phyloP scores from a whole-genome alignment of 768 basidiomycete species.

The Termitomyces sp. region DNA sequence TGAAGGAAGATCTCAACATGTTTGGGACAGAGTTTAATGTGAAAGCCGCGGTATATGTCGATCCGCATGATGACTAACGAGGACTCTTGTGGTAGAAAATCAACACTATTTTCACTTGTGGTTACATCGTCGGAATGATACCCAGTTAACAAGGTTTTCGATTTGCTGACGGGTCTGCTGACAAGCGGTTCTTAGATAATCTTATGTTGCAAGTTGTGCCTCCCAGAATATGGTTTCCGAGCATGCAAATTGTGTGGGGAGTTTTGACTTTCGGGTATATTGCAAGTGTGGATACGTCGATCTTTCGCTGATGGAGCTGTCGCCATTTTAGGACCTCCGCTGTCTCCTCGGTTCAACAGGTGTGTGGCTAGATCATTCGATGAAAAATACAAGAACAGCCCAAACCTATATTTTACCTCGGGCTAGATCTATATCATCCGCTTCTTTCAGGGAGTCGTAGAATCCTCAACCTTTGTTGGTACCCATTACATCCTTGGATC shows the following conservation, averaged over 20 bases:
- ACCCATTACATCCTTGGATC: constrained; percentile 70
- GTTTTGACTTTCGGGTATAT: constrained; percentile 56
- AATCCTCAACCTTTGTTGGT: constrained; percentile 74
- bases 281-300: not conserved
- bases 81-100: constrained; percentile 46
- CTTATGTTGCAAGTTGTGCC: constrained; percentile 58
- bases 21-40: constrained; percentile 60
- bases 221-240: constrained; percentile 63
- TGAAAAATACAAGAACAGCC: not conserved
- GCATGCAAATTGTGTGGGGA: constrained; percentile 63
- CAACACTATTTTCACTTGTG: constrained; percentile 68
- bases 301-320: not conserved
- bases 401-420: not conserved
- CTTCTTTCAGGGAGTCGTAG: constrained; percentile 68
- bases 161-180: not conserved
- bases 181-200: constrained; percentile 39
- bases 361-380: constrained; percentile 34
- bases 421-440: constrained; percentile 62
- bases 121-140: constrained; percentile 73
- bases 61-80: not conserved
- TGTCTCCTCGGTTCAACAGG: constrained; percentile 53
- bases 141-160: constrained; percentile 31
- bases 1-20: constrained; percentile 70
- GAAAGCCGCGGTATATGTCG: constrained; percentile 5
- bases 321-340: constrained; percentile 41